Evolutionary conservation across 495 filamentous ascomycete species (phyloP).

Genomic region (Antarctomyces pellizariae): DNA sequence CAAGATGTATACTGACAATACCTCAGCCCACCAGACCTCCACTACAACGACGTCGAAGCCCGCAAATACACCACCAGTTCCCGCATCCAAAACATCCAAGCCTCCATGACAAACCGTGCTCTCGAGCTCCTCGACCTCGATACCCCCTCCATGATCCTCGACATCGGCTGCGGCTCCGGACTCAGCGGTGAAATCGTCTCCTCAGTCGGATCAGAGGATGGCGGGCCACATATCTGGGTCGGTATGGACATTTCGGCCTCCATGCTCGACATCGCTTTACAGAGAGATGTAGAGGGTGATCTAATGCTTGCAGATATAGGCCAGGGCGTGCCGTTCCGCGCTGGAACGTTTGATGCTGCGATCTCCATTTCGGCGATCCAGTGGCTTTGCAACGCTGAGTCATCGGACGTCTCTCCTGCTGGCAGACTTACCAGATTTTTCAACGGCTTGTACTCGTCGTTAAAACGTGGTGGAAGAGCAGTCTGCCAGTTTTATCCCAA

Average conservation of each 20-base stretch:
- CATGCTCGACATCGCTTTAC: conserved; percentile 81
- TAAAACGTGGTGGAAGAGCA: conserved; percentile 68
- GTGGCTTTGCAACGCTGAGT: conserved; percentile 94
- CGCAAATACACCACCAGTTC: conserved; percentile 95
- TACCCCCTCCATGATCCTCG: conserved; percentile 70
- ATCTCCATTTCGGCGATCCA: conserved; percentile 88
- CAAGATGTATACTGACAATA: conserved; percentile 4
- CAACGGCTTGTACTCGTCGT: conserved; percentile 64
- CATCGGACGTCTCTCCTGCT: conserved; percentile 51
- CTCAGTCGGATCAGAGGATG: conserved; percentile 33
- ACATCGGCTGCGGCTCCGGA: conserved; percentile 86
- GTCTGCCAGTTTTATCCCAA: conserved; percentile 97
- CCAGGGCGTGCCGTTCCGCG: conserved; percentile 82
- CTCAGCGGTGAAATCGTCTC: conserved; percentile 87
- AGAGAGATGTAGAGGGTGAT: conserved; percentile 82
- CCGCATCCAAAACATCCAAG: conserved; percentile 84
- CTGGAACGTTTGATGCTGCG: conserved; percentile 84
- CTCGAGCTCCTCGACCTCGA: conserved; percentile 69
- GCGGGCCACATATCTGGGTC: conserved; percentile 77
- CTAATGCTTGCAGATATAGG: conserved; percentile 81
- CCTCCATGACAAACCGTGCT: conserved; percentile 78
- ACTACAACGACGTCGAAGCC: conserved; percentile 88
- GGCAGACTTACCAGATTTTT: conserved; percentile 70
- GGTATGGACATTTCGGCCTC: conserved; percentile 86
- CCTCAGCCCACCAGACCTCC: conserved; percentile 69